phyloP scores from a whole-genome alignment of 768 basidiomycete genomes.

The Phanerodontia chrysosporium region DNA sequence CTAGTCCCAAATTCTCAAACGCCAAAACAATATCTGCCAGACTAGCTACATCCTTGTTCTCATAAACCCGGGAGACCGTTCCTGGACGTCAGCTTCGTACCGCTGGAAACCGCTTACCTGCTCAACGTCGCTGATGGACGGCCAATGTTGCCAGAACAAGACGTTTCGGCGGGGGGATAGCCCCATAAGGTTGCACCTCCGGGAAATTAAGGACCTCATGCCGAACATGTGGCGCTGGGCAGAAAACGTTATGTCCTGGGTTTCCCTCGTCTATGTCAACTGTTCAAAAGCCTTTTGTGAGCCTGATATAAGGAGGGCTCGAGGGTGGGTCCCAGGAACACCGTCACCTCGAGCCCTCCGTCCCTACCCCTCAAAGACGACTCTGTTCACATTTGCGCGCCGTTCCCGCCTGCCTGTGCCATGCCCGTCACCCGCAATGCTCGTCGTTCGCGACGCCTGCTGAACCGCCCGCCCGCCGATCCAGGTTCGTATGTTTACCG shows the following conservation, averaged over 20 bases:
- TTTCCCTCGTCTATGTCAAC: background rate
- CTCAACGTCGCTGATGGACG: background rate
- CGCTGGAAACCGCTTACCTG: background rate
- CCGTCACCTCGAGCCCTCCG: constrained; percentile 6
- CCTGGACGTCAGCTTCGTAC: background rate
- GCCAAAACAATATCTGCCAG: background rate
- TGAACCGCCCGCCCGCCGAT: constrained; percentile 32
- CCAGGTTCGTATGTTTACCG: constrained; percentile 12
- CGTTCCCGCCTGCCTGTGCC: background rate
- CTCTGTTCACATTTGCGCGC: constrained; percentile 10
- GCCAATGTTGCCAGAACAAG: background rate
- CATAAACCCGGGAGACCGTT: background rate
- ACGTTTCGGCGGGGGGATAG: background rate
- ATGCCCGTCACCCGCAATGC: constrained; percentile 32
- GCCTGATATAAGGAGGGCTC: background rate
- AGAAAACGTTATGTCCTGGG: background rate
- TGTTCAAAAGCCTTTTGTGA: background rate
- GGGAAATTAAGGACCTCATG: background rate
- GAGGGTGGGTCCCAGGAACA: constrained; percentile 9
- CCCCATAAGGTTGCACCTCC: background rate
- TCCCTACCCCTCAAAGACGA: background rate
- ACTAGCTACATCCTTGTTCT: background rate
- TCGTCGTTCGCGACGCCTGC: constrained; percentile 43
- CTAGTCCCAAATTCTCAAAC: background rate
- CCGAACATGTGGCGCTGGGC: constrained; percentile 2